Base-by-base conservation (phyloP, 495 filamentous ascomycete species). In the Aspergillus heteromorphus region DNA sequence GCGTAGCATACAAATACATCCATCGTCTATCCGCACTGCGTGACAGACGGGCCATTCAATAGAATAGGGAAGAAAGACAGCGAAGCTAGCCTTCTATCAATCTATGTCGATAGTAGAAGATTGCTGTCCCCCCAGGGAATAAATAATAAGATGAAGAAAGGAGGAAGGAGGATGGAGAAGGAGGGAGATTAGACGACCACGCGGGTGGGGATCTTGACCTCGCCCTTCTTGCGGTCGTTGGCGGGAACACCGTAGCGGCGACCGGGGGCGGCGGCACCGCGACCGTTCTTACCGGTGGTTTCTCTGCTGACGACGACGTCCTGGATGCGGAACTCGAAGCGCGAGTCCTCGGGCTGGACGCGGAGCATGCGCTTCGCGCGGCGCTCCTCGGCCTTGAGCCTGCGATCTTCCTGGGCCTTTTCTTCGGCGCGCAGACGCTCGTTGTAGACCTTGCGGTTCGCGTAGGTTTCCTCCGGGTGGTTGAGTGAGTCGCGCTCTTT, bases 291-390 rank as follows among this genome's bases (percentile, higher is more conserved):
- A 1, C 86, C 86, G 1, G 76, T 80, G n/a, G 73, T 78, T 66
- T 85, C 74, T 40, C 75, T 73, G 51, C 71, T 83, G 45, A 81
- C 69, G 23, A 67, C 61, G 10, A 75, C 74, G 54, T 92, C 81
- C 69, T 83, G 77, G 63, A 98, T 84, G 50, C 85, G 82, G 75
- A 92, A 97, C 66, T 89, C 87, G 73, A 87, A 95, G 50, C 88
- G 79, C 19, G 84, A 79, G 6, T 72, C 77, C 43, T 79, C 72
- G 40, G 73, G 72, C 53, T 67, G 64, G 9, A 78, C 63, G 57
- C 76, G 76, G 43, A 60, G 71, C 51, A 71, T 59, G 36, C 61
- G 64, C 47, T 59, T 63, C 58, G 75, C 72, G 41, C 73, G 65
- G 25, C 61, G 68, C 25, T 76, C 75, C 49, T 74, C 63, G 14